Base-by-base conservation (phyloP, 805 yeast genomes). In the Yarrowia phangngaensis region DNA sequence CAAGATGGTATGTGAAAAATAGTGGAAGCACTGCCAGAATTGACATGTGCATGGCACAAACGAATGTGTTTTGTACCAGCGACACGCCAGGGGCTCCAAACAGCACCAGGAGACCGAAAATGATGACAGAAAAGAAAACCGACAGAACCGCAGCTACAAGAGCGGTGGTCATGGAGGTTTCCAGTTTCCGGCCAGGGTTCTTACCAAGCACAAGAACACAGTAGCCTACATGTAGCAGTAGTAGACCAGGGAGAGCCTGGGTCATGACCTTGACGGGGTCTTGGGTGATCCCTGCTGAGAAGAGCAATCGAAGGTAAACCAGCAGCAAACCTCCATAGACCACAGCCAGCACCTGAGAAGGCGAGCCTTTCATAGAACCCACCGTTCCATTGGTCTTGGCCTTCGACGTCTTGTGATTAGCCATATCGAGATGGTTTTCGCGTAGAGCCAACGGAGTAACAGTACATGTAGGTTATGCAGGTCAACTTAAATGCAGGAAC, bases 81-180 rank as follows among this genome's bases (percentile, higher is more conserved):
- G 76, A 68, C 1, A 76, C 66, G 32, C 83, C 68, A 11, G 96
- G 95, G 0, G 95, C 94, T 6, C 97, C 97, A 59, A 85, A 77
- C 9, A 87, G 57, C 1, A 87, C 69, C 35, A 82, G 61, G 1
- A 72, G 55, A 1, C 49, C 52, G 26, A 51, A 55, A 4, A 62
- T 59, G 38, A 56, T 53, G 11, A 61, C 59, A n/a, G 64, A 54
- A 51, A 64, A 51, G 8, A 61, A 55, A 43, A 58, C 46, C 13
- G 63, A 47, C 20, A 65, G 56, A n/a, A 63, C 51, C 2, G 60
- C 54, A 15, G 66, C 57, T 30, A 64, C 54, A 8, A 60, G 32
- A 6, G 64, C 62, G 15, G 62, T 51, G 29, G 52, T 58, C 14
- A 51, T 50, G 23, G 34, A 38, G 9, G 35, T 19, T 14, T 40